A percentile compares a stretch with the other conserved stretches of the same genome.
These are phyloP conservation scores for Trametes maxima DNA, from an alignment of 768 basidiomycete genomes.

Conservation along the genomic window DNA sequence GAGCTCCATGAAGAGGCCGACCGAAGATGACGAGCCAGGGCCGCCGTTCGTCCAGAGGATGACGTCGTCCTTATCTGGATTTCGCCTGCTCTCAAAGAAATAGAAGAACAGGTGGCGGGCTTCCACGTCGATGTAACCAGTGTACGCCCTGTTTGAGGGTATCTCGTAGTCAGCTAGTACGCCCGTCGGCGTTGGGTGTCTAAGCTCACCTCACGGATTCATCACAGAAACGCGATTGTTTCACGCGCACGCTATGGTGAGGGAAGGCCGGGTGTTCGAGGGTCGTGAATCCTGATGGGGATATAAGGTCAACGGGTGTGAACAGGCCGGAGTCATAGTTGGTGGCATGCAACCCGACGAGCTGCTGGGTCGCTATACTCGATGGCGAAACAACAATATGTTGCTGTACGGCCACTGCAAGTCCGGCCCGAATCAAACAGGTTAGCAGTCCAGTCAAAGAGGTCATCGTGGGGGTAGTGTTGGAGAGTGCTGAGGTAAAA, in stretches of 20 bases:
- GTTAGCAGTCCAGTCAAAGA: too few relatives aligned
- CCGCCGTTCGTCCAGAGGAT: constrained; percentile 34
- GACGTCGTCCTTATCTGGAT: constrained; percentile 32
- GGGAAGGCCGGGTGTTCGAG: constrained; percentile 50
- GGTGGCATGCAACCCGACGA: not conserved
- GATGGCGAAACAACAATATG: not conserved
- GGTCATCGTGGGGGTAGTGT: too few relatives aligned
- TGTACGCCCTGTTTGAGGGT: constrained; percentile 49
- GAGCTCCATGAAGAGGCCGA: constrained; percentile 51
- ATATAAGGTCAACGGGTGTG: constrained; percentile 19
- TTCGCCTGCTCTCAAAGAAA: constrained; percentile 49
- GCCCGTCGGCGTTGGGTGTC: not conserved
- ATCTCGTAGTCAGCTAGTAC: not conserved
- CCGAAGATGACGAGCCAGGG: constrained; percentile 32
- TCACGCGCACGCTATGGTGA: constrained; percentile 54
- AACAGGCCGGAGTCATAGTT: constrained; percentile 20
- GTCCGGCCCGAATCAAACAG: not conserved
- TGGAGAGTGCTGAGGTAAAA: too few relatives aligned
- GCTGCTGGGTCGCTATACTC: not conserved
- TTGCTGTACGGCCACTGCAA: not conserved
- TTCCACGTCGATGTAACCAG: constrained; percentile 72
- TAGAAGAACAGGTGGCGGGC: constrained; percentile 51
- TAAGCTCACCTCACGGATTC: constrained; percentile 51
- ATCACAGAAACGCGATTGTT: constrained; percentile 61
- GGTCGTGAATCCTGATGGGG: constrained; percentile 24